phyloP scores from a whole-genome alignment of 441 rosid genomes.

The Viola pubescens region DNA sequence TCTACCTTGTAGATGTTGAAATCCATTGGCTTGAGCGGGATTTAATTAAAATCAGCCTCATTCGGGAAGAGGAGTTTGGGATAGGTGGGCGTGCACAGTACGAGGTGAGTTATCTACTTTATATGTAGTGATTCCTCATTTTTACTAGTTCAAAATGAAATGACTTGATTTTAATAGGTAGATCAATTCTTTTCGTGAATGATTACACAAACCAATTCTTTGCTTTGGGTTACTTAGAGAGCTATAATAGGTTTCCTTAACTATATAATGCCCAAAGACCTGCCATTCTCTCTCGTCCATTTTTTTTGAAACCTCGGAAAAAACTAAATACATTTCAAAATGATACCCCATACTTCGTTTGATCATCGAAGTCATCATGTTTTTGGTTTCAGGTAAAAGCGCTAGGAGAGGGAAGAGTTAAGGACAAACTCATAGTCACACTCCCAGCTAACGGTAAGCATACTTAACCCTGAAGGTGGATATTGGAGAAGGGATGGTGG shows the following conservation, averaged over 20 bases:
- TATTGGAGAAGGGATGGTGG: background rate
- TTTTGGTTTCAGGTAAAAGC: conserved; percentile 44
- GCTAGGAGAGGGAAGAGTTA: conserved; percentile 35
- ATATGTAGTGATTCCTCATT: background rate
- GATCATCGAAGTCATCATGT: no score
- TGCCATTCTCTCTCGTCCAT: no score
- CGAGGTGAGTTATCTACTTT: conserved; percentile 40
- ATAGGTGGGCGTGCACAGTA: conserved; percentile 51
- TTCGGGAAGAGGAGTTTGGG: conserved; percentile 56
- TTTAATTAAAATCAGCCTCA: conserved; percentile 37
- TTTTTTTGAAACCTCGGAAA: background rate
- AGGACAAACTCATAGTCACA: conserved; percentile 49
- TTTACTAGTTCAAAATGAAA: background rate
- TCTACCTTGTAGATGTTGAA: conserved; percentile 50
- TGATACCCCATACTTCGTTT: background rate
- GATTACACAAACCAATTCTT: no score
- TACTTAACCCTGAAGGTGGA: conserved; percentile 7
- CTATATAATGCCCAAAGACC: no score
- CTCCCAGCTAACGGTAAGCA: conserved; percentile 76
- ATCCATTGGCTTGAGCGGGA: conserved; percentile 45
- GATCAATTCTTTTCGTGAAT: no score
- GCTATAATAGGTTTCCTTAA: background rate
- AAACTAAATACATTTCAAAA: background rate
- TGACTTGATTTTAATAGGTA: background rate
- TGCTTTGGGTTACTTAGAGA: background rate